A percentile compares a stretch with the other conserved stretches of the same genome.
These are phyloP conservation scores for Anthoceros angustus DNA, from an alignment of 225 moss, liverwort and hornwort species.

Conservation along the genomic window DNA sequence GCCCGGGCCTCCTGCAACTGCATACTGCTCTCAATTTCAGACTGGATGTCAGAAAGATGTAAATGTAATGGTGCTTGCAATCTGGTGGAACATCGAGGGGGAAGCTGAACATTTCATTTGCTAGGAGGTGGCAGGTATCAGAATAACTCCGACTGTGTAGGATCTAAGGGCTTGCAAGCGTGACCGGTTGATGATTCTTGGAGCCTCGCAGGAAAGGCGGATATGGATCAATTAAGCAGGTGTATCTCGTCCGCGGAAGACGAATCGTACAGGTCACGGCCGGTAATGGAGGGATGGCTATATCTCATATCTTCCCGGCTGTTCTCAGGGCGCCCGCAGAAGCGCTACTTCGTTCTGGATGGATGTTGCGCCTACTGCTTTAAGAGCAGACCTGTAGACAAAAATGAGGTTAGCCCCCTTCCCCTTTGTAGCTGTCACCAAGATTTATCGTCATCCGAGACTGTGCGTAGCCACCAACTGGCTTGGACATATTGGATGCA, in stretches of 20 bases:
- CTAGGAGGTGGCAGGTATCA: too few relatives aligned
- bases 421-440: not conserved
- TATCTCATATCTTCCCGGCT: constrained; percentile 45
- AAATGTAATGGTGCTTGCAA: too few relatives aligned
- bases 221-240: not conserved
- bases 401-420: constrained; percentile 24
- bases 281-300: constrained; percentile 53
- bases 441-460: not conserved
- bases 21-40: too few relatives aligned
- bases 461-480: not conserved
- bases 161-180: too few relatives aligned
- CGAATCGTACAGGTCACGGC: not conserved
- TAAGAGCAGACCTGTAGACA: constrained; percentile 40
- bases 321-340: constrained; percentile 41
- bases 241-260: not conserved
- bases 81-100: too few relatives aligned
- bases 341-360: constrained; percentile 42
- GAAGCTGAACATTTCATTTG: too few relatives aligned
- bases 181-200: not conserved
- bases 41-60: too few relatives aligned
- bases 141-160: too few relatives aligned
- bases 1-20: too few relatives aligned
- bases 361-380: constrained; percentile 38
- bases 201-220: not conserved
- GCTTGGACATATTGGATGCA: not conserved